Base-by-base conservation (phyloP, 2,329 filamentous ascomycete genomes). In the Cladophialophora immunda region DNA sequence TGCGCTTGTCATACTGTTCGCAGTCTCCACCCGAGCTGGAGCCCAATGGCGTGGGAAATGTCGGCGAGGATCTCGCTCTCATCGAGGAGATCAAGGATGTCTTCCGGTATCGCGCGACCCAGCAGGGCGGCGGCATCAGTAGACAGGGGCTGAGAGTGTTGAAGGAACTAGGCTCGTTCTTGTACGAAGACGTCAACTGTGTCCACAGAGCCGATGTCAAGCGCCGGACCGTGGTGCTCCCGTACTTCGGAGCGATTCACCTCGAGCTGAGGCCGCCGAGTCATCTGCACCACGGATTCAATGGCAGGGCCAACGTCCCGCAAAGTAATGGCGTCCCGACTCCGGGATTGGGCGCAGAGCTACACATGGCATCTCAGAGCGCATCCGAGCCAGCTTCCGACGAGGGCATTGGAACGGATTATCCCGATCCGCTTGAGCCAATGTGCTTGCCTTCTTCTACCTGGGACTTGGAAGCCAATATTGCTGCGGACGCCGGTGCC, bases 241-340 rank as follows among this genome's bases (percentile, higher is more conserved):
- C 71, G 15, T 72, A 72, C 36, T 72, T 72, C 36, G 71, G 71
- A 2, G 68, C 68, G 4, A 72, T 72, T 30, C 64, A 69, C 19
- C 59, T 70, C 11, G 68, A 71, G 58, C 36, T 68, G 57, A 70
- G 52, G 45, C 60, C 65, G 38, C 62, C 59, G 15, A 53, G 57
- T 27, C 38, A 62, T 22, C 61, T 62, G 45, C 57, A 53, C 32
- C 22, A 47, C 25, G 34, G 19, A 7, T 36, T 38, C 17, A 22
- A 30, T 15, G 34, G 29, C 17, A 27, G 29, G n/a, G 45, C 19
- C 3, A 25, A 25, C 9, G 22, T 15, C 22, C 9, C 32, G 13
- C 13, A n/a, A n/a, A 22, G 29, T 6, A 15, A 34, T 15, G 19
- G 25, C 4, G 15, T 30, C 4, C 4, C 29, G 6, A 34, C 32